Evolutionary conservation across 768 basidiomycete species (phyloP), one percentile per base, ranked within the genome.

Genomic region (Lentinula sp.): DNA sequence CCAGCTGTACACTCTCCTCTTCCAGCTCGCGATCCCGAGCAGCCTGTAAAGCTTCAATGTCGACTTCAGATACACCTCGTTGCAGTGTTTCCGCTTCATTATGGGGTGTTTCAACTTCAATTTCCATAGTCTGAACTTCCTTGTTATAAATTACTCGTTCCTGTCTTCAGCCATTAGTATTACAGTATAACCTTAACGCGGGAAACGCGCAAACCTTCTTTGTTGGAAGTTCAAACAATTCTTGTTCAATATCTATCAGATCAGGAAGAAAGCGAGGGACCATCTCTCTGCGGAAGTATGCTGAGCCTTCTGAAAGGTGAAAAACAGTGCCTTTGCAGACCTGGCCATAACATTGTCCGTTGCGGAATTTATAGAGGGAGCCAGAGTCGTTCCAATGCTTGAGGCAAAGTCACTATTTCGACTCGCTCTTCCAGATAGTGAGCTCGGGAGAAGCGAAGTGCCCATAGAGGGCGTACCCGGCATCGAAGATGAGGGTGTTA

Each of bases 171-270:
- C 45, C 10, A 18, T 37, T 2, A 2, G 34, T 51, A 43, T 54
- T 15, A 59, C 51, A 50, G 60, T 18, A 57, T 48, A 15, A 57
- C 15, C 43, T 16, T 8, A 45, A 48, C 11, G 43, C 28, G 39
- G 28, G 10, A 48, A 31, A 5, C 16, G 16, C 13, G n/a, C 35
- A 7, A 67, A 77, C 51, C 59, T 93, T 94, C 78, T 89, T 93
- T 67, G 89, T 86, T 2, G 94, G 94, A 10, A 95, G 75, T 66
- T 95, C 94, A 65, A 93, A 96, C 5, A 97, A 75, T 69, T 97
- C 95, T 68, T 93, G 87, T 64, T 94, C 91, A 16, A 91, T 80
- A 65, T 96, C 92, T 54, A 96, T 83, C n/a, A 94, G 80, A 68
- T 93, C 91, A n/a, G 83, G 82, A 46, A 85, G 76, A 34, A 82